A percentile compares a stretch with the other conserved stretches of the same genome.
Evolutionary conservation across 75 land plant genomes (phyloP).

Genomic region (Picea sitchensis): DNA sequence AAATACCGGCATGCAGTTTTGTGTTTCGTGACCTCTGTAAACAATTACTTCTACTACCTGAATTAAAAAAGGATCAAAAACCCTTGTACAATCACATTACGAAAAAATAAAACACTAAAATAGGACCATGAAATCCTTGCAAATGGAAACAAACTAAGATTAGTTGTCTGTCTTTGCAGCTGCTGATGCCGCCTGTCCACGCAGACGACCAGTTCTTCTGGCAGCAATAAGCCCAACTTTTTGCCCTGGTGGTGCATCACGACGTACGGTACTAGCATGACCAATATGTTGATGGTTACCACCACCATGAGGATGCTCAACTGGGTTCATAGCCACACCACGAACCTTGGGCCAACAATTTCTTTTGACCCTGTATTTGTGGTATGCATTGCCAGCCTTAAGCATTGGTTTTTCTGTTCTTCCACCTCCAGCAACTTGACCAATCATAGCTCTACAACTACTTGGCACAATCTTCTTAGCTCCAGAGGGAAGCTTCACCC

Average conservation of each 20-base stretch:
- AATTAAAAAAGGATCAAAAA: no score
- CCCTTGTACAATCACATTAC: no score
- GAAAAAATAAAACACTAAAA: no score
- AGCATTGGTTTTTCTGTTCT: constrained; percentile 53
- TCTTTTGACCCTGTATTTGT: constrained; percentile 52
- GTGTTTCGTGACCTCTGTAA: no score
- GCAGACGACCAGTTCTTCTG: constrained; percentile 57
- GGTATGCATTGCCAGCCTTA: constrained; percentile 53
- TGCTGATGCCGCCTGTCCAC: constrained; percentile 62
- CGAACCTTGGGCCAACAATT: constrained; percentile 59
- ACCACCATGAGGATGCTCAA: constrained; percentile 66
- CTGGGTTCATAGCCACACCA: constrained; percentile 62
- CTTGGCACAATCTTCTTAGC: constrained; percentile 55
- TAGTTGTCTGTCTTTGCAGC: constrained; percentile 47
- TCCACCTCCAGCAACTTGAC: constrained; percentile 59
- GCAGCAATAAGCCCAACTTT: constrained; percentile 81
- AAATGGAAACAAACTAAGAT: background rate
- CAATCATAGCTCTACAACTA: constrained; percentile 53
- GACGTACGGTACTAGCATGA: constrained; percentile 50
- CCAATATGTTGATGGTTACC: constrained; percentile 65
- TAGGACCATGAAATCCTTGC: no score
- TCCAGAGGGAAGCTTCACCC: constrained; percentile 57
- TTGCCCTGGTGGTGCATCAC: constrained; percentile 59
- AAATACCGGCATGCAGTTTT: no score
- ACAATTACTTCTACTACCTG: no score